Conservation (phyloP, 169 alveolate genomes). For the Eimeria necatrix region DNA sequence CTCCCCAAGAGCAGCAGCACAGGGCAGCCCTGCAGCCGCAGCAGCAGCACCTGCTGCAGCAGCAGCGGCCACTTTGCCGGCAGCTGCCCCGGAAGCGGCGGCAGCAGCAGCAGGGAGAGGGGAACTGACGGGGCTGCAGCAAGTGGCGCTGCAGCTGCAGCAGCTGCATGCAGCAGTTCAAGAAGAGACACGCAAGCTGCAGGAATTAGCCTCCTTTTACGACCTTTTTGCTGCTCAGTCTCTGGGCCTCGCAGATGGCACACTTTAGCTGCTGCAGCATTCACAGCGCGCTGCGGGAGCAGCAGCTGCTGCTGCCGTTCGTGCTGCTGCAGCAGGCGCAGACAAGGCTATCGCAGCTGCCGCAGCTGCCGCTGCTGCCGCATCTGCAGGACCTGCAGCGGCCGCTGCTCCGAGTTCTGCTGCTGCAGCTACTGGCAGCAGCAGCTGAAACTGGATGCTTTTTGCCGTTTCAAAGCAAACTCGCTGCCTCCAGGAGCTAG, state of each 20-base stretch:
- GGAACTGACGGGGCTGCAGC: conserved; percentile 25
- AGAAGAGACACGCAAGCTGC: conserved; percentile 21
- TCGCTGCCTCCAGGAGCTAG: neutral
- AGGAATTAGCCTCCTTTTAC: neutral
- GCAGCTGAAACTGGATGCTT: neutral
- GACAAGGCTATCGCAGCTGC: no score
- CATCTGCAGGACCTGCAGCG: neutral
- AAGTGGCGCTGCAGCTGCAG: conserved; percentile 41
- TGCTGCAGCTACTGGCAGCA: neutral
- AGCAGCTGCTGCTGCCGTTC: neutral
- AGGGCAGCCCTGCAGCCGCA: no score
- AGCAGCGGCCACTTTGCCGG: neutral
- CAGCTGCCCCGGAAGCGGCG: neutral
- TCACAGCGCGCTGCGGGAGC: no score
- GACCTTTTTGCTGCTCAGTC: conserved; percentile 49
- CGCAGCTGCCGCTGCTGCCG: conserved; percentile 3
- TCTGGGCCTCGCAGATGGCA: conserved; percentile 1
- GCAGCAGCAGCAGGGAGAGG: conserved; percentile 1
- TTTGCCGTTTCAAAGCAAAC: no score
- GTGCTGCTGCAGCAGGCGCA: conserved; percentile 24
- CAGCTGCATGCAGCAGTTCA: conserved; percentile 49
- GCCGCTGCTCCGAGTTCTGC: neutral
- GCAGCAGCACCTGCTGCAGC: neutral
- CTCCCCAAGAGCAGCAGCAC: no score
- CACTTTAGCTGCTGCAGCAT: neutral